These are phyloP conservation scores for Monosporascus sp. DNA, from an alignment of 2,329 filamentous ascomycete species.

Conservation along the genomic window DNA sequence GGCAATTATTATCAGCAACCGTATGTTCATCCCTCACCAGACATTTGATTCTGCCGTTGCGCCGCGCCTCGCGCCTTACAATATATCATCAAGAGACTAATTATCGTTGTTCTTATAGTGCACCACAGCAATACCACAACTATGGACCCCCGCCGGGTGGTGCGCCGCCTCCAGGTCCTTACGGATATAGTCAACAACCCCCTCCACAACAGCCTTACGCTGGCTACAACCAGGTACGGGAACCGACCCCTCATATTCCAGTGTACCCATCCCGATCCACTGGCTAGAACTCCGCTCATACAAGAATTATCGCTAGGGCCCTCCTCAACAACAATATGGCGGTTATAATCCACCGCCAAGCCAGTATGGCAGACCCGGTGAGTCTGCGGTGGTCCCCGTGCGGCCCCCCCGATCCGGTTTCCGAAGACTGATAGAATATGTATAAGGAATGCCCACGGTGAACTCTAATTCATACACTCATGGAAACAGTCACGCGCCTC, in stretches of 20 bases:
- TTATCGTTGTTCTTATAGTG: conserved; percentile 20
- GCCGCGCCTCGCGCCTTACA: not conserved
- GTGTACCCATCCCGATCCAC: not conserved
- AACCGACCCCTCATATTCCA: conserved; percentile 3
- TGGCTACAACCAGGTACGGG: conserved; percentile 34
- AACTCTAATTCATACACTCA: conserved; percentile 52
- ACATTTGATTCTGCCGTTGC: not conserved
- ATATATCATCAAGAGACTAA: not conserved
- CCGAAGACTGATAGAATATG: not conserved
- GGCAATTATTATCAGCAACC: conserved; percentile 24
- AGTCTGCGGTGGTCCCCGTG: conserved; percentile 7
- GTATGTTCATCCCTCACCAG: conserved; percentile 15
- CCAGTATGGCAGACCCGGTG: conserved; percentile 49
- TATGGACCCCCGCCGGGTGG: conserved; percentile 37
- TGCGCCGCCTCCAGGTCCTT: conserved; percentile 32
- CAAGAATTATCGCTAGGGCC: conserved; percentile 23
- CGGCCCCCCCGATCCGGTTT: not conserved
- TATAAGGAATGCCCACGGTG: conserved; percentile 33
- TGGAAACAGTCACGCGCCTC: conserved; percentile 54
- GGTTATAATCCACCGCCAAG: conserved; percentile 35
- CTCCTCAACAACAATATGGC: conserved; percentile 37
- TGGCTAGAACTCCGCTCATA: conserved; percentile 13
- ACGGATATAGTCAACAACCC: conserved; percentile 41
- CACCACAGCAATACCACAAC: conserved; percentile 42
- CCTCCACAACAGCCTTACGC: conserved; percentile 44